These are phyloP conservation scores for Grigorovia yakushimaensis DNA, from an alignment of 805 yeast genomes.

Conservation along the genomic window DNA sequence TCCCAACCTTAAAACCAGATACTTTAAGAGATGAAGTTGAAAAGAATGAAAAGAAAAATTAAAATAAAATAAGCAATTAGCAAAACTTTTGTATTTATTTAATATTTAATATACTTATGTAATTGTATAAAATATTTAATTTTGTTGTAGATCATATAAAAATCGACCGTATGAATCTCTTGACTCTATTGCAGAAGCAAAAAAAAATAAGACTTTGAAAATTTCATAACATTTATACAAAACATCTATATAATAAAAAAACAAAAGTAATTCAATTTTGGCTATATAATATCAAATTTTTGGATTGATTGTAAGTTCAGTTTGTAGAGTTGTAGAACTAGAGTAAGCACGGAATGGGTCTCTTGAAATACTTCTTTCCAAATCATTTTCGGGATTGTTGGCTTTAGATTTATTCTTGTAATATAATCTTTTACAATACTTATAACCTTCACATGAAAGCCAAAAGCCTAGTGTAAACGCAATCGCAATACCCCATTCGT, in stretches of 20 bases:
- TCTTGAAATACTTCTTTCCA: constrained; percentile 37
- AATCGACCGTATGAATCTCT: not conserved
- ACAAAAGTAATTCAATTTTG: not conserved
- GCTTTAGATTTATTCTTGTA: constrained; percentile 34
- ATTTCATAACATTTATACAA: not conserved
- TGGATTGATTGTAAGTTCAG: constrained; percentile 12
- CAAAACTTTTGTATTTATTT: not conserved
- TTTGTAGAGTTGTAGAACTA: constrained; percentile 39
- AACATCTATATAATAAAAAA: not conserved
- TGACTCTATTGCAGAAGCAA: too few relatives aligned
- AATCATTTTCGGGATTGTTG: constrained; percentile 52
- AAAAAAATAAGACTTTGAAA: not conserved
- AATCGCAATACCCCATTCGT: constrained; percentile 74
- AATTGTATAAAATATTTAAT: not conserved
- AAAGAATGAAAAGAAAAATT: constrained; percentile 15
- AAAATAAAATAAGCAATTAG: not conserved
- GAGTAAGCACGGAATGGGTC: constrained; percentile 53
- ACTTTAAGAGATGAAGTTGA: constrained; percentile 29
- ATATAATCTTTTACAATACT: constrained; percentile 52
- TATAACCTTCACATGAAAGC: constrained; percentile 55
- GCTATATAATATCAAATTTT: not conserved
- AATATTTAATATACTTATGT: not conserved
- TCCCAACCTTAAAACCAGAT: constrained; percentile 99
- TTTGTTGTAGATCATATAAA: not conserved
- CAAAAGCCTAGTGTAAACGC: constrained; percentile 51